Evolutionary conservation across 2,329 filamentous ascomycete species (phyloP).

Genomic region (Phialophora expanda): DNA sequence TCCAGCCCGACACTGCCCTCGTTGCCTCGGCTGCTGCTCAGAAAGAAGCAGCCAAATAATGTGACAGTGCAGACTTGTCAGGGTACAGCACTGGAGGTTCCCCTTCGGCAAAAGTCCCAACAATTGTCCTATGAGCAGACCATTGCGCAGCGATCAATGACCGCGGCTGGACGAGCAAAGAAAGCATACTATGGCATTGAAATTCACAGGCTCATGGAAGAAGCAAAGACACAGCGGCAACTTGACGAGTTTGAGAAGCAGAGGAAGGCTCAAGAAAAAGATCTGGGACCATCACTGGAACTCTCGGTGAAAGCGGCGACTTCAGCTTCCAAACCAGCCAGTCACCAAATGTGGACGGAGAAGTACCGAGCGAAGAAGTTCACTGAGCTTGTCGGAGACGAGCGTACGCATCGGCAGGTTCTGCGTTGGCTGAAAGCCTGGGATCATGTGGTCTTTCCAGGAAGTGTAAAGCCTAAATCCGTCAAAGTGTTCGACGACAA

Average conservation of each 20-base stretch:
- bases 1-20: constrained; percentile 18
- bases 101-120: constrained; percentile 46
- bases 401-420: constrained; percentile 87
- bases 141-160: constrained; percentile 59
- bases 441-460: constrained; percentile 91
- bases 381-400: constrained; percentile 91
- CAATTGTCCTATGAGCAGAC: constrained; percentile 58
- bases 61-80: constrained; percentile 54
- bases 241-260: constrained; percentile 40
- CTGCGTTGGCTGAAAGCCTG: constrained; percentile 92
- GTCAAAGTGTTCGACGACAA: constrained; percentile 49
- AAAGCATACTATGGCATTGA: constrained; percentile 87
- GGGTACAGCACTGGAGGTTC: constrained; percentile 54
- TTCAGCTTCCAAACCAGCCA: constrained; percentile 44
- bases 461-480: constrained; percentile 61
- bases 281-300: constrained; percentile 37
- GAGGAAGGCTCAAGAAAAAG: constrained; percentile 39
- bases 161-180: constrained; percentile 59
- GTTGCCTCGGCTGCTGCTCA: constrained; percentile 30
- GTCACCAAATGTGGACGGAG: constrained; percentile 78
- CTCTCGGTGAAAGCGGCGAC: constrained; percentile 41
- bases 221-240: constrained; percentile 64
- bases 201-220: constrained; percentile 80
- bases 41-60: constrained; percentile 28
- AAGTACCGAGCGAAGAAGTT: constrained; percentile 94